A percentile compares a stretch with the other conserved stretches of the same genome.
phyloP scores from a whole-genome alignment of 2,329 filamentous ascomycete genomes.

The Penicillium sp. region DNA sequence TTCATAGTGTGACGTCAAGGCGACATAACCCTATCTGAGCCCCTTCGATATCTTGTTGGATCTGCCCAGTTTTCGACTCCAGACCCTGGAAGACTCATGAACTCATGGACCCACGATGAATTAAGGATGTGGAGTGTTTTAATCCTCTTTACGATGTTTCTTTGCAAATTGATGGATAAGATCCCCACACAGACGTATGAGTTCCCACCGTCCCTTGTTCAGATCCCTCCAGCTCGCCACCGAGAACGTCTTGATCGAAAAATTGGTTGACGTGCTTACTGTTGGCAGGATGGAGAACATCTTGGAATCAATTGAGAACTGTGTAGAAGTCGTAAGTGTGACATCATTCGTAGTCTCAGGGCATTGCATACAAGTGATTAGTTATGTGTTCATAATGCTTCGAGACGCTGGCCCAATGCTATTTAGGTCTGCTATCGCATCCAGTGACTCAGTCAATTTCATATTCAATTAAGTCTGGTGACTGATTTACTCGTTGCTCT shows the following conservation, averaged over 20 bases:
- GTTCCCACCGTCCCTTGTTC: slow-evolving; percentile 20
- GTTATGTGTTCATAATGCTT: background rate
- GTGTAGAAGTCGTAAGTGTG: slow-evolving; percentile 33
- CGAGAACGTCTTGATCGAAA: background rate
- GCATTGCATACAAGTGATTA: background rate
- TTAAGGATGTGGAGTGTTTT: slow-evolving; percentile 16
- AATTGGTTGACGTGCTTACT: slow-evolving; percentile 18
- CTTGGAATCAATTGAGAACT: slow-evolving; percentile 4
- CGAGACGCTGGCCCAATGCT: slow-evolving; percentile 7
- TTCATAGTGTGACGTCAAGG: slow-evolving; percentile 14
- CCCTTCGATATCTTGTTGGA: too few species aligned
- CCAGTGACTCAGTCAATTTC: background rate
- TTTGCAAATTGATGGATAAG: slow-evolving; percentile 11
- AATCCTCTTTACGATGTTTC: background rate
- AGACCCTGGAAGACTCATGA: slow-evolving; percentile 9
- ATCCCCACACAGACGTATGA: slow-evolving; percentile 2
- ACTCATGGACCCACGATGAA: slow-evolving; percentile 13
- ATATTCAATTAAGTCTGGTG: background rate
- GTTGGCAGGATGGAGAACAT: slow-evolving; percentile 17
- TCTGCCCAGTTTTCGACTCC: slow-evolving; percentile 11
- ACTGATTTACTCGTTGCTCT: background rate
- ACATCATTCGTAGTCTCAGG: slow-evolving; percentile 30
- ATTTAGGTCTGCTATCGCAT: slow-evolving; percentile 27
- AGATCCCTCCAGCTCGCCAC: slow-evolving; percentile 20
- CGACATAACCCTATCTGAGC: slow-evolving; percentile 22